Evolutionary conservation across 805 yeast genomes (phyloP), one percentile per base, ranked within the genome.

Genomic region (Priceomyces carsonii): DNA sequence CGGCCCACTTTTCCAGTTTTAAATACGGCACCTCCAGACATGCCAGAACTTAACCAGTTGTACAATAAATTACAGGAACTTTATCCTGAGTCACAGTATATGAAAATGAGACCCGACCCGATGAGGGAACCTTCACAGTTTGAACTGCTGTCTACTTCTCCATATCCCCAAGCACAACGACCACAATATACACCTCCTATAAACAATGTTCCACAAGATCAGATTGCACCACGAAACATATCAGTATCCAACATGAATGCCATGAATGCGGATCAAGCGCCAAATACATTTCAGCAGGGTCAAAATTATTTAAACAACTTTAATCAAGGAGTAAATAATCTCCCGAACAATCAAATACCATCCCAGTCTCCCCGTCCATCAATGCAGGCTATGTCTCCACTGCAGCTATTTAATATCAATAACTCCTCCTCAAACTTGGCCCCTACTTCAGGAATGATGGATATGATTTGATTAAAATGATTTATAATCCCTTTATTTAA

Each of bases 1-100:
- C 54, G 57, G 41, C 48, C 51, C 32, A 55, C 51, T 10, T 69
- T 69, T 36, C 83, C 83, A 2, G 66, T 71, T 19, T 72, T 77
- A 26, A 64, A 76, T 39, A 59, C 74, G 1, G 71, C 83, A 4
- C 82, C 82, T 6, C 68, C 68, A 3, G 80, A 75, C 29, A 63
- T 75, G 59, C 79, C 80, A 0, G 82, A 75, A 44, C 58, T 77
- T 27, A 58, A 59, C 33, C 71, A 65, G 24, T 62, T 71, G 26
- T 77, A 77, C 50, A 60, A 61, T n/a, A 59, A 63, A 32, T 55
- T 72, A 18, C 74, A 71, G 45, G 71, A 69, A 34, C 48, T 77
- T 23, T 77, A 76, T 42, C 80, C 80, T 0, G 81, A 77, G 40
- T 78, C 79, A 1, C 71, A 64, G 36, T 61, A 56, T 31, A 50